These are phyloP conservation scores for Nemophila menziesii DNA, from an alignment of 257 asterid species.

Conservation along the genomic window DNA sequence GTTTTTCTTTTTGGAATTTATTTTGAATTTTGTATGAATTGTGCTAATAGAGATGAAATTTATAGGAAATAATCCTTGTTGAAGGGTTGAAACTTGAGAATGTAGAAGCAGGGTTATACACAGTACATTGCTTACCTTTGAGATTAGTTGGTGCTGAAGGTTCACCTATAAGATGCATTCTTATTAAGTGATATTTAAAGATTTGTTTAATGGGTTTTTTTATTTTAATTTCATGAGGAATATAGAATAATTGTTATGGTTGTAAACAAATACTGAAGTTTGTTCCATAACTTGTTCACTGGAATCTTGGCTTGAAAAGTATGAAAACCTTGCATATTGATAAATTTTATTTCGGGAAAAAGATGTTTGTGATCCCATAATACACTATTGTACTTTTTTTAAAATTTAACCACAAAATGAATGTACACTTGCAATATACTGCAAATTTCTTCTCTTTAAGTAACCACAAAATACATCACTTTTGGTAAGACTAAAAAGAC, in stretches of 20 bases:
- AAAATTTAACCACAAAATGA: no score
- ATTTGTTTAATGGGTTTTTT: background rate
- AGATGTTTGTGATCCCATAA: no score
- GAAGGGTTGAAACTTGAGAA: constrained; percentile 88
- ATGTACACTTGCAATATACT: no score
- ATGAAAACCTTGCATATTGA: no score
- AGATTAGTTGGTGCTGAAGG: constrained; percentile 93
- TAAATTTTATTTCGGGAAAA: no score
- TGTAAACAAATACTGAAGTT: background rate
- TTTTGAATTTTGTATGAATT: background rate
- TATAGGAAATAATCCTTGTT: constrained; percentile 80
- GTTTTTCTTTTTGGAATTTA: constrained; percentile 6
- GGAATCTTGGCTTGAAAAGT: background rate
- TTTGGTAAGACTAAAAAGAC: no score
- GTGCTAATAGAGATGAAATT: constrained; percentile 10
- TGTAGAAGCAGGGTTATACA: constrained; percentile 47
- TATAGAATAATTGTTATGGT: background rate
- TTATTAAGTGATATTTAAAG: constrained; percentile 37
- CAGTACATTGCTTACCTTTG: constrained; percentile 79
- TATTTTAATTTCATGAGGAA: background rate
- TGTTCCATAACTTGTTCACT: background rate
- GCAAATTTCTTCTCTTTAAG: no score
- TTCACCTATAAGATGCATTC: constrained; percentile 93
- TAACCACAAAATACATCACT: no score
- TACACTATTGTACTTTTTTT: no score